These are phyloP conservation scores for Eugenia klotzschiana DNA, from an alignment of 441 rosid species.

Conservation along the genomic window DNA sequence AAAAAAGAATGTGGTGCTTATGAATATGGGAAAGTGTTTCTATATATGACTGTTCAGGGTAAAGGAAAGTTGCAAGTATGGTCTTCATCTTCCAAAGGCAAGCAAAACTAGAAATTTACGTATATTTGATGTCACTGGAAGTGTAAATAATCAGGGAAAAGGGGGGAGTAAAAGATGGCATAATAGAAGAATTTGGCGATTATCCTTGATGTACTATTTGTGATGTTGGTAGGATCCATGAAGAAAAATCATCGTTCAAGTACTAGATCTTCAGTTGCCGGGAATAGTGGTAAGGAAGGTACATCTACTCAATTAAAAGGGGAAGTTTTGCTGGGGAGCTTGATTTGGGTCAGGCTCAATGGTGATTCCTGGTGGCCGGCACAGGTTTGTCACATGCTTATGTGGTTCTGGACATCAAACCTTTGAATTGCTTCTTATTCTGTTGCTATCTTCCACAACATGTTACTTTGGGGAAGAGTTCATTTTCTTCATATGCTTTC, in stretches of 20 bases:
- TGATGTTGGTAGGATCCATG: slow-evolving; percentile 3
- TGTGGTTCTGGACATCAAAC: background rate
- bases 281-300: slow-evolving; percentile 1
- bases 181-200: background rate
- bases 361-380: slow-evolving; percentile 50
- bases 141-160: background rate
- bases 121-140: background rate
- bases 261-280: background rate
- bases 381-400: slow-evolving; percentile 19
- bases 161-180: background rate
- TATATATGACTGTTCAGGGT: background rate
- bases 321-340: slow-evolving; percentile 16
- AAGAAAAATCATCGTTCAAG: background rate
- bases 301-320: slow-evolving; percentile 6
- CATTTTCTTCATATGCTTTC: background rate
- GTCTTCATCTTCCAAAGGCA: background rate
- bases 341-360: slow-evolving; percentile 29
- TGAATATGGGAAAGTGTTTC: background rate
- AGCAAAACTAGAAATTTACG: background rate
- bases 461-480: background rate
- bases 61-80: background rate
- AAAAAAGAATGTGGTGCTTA: background rate
- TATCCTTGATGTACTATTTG: background rate
- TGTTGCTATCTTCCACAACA: background rate
- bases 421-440: background rate